Conservation (phyloP, 2,329 filamentous ascomycete genomes). For the Cadophora malorum region DNA sequence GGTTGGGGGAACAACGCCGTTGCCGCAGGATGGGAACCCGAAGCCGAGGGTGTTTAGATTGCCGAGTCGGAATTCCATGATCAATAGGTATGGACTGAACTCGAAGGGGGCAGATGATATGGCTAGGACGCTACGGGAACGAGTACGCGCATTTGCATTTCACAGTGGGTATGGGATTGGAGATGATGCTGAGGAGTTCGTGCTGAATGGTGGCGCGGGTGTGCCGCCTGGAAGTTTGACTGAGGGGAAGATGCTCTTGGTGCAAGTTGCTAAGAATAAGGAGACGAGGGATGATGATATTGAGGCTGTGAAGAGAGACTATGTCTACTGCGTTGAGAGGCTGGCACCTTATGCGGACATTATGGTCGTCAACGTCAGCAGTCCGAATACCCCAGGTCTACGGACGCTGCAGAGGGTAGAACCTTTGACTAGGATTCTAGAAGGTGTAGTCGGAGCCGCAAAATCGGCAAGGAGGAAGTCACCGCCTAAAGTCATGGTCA, state of each 20-base stretch:
- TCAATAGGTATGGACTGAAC: slow-evolving; percentile 97
- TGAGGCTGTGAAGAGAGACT: slow-evolving; percentile 78
- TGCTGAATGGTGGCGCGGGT: slow-evolving; percentile 77
- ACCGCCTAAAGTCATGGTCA: slow-evolving; percentile 91
- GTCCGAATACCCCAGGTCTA: slow-evolving; percentile 92
- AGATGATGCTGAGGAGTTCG: slow-evolving; percentile 68
- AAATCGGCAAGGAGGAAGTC: slow-evolving; percentile 70
- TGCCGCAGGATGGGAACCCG: slow-evolving; percentile 87
- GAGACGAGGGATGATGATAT: slow-evolving; percentile 85
- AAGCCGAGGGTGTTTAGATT: slow-evolving; percentile 88
- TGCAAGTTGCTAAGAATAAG: slow-evolving; percentile 98
- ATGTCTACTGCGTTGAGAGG: slow-evolving; percentile 86
- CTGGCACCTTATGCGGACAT: slow-evolving; percentile 91
- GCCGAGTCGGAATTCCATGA: slow-evolving; percentile 81
- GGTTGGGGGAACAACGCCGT: slow-evolving; percentile 86
- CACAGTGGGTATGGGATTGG: slow-evolving; percentile 68
- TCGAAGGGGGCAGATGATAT: slow-evolving; percentile 88
- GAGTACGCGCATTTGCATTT: slow-evolving; percentile 79
- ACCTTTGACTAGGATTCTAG: slow-evolving; percentile 80
- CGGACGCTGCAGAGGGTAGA: slow-evolving; percentile 85
- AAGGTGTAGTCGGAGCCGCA: slow-evolving; percentile 82
- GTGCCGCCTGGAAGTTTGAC: slow-evolving; percentile 84
- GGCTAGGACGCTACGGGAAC: slow-evolving; percentile 77
- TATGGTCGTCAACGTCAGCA: slow-evolving; percentile 97
- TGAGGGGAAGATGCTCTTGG: slow-evolving; percentile 79